phyloP scores from a whole-genome alignment of 2,329 filamentous ascomycete species.

The Aspergillus calidoustus region DNA sequence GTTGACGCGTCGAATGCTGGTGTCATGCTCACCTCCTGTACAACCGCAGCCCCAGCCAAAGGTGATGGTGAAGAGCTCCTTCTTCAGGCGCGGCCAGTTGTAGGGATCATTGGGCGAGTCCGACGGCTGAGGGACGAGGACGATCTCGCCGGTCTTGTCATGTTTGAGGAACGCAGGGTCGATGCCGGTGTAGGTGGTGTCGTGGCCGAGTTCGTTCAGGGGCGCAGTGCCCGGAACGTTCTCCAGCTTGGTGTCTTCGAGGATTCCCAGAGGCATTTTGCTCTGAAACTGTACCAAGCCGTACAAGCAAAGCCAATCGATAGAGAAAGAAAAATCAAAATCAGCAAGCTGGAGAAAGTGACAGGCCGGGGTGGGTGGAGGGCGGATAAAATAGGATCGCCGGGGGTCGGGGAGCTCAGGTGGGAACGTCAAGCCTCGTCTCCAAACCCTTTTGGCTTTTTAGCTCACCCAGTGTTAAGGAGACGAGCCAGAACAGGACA shows the following conservation, averaged over 20 bases:
- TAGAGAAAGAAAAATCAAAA: not conserved
- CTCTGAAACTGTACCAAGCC: not conserved
- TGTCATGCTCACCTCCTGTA: slow-evolving; percentile 42
- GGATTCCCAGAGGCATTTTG: slow-evolving; percentile 37
- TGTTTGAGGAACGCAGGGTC: slow-evolving; percentile 38
- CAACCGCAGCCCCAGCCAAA: slow-evolving; percentile 47
- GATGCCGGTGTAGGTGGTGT: slow-evolving; percentile 24
- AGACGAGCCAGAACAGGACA: not conserved
- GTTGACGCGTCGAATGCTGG: not conserved
- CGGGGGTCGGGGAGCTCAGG: not conserved
- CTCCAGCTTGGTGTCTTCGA: slow-evolving; percentile 36
- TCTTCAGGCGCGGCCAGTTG: slow-evolving; percentile 33
- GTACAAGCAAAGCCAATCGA: not conserved
- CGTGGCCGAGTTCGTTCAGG: slow-evolving; percentile 19
- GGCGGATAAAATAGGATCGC: slow-evolving; percentile 10
- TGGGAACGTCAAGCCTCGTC: slow-evolving; percentile 1
- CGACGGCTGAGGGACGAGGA: slow-evolving; percentile 33
- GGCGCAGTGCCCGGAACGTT: slow-evolving; percentile 39
- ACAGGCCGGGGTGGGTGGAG: slow-evolving; percentile 5
- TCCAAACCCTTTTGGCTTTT: not conserved
- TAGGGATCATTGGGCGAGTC: slow-evolving; percentile 32
- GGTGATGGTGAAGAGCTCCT: slow-evolving; percentile 46
- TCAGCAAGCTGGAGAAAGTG: not conserved
- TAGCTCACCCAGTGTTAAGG: not conserved
- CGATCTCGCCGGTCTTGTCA: slow-evolving; percentile 33